Base-by-base conservation (phyloP, 2,329 filamentous ascomycete species). In the Ascochyta fabae region DNA sequence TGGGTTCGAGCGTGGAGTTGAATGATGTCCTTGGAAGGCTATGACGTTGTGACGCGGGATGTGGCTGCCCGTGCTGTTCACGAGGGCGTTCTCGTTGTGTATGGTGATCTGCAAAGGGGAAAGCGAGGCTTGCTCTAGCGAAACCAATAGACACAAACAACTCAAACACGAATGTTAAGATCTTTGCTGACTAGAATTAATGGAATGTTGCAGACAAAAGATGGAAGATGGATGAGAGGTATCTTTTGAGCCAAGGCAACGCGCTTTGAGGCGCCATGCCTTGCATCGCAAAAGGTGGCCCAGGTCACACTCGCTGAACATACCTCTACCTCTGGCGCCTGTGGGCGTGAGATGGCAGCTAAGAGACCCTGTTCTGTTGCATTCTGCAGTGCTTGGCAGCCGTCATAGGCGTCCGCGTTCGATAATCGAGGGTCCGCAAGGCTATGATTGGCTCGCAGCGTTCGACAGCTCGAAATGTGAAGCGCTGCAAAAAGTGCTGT, bases 381-480 rank as follows among this genome's bases (percentile, higher is more conserved):
- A 59, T 47, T 56, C 54, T 49, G 61, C 57, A 59, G 24, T 55
- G 51, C 65, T 70, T 68, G 58, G 69, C 63, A 59, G 59, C 66
- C 65, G 67, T 69, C 65, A 67, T 67, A 65, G 61, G 64, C 65
- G 59, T 60, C 53, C 44, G 53, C 41, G 41, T 55, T 45, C 23
- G 41, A 55, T n/a, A 19, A 34, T 40, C 61, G 49, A 46, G 60
- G 62, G 61, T 47, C 24, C 29, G 26, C 24, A 9, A 24, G 8
- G 6, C 33, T 53, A 51, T 68, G 66, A 71, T 72, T 74, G 69
- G 71, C 58, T 54, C 27, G 41, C 43, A 58, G 42, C 31, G 23
- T 44, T 58, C 47, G 24, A 48, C 31, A 31, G 51, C 31, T 19
- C 34, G 24, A 23, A 39, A 35, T 10, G 24, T 47, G 29, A 42